Evolutionary conservation across 2,329 filamentous ascomycete genomes (phyloP).

Genomic region (Emmonsia crescens): DNA sequence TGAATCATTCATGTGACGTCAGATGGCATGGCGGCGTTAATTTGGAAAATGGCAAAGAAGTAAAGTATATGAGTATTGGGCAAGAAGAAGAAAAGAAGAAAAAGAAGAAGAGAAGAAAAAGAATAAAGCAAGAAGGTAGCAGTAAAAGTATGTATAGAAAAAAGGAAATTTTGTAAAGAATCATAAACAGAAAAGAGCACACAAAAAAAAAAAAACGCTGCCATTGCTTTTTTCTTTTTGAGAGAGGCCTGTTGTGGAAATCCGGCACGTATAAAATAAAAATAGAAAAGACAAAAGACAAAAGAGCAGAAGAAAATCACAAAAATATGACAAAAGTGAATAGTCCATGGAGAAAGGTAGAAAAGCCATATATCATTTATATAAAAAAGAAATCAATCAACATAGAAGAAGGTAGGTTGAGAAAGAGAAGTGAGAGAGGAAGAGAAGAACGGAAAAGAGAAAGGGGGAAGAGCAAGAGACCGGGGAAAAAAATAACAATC

Average conservation of each 20-base stretch:
- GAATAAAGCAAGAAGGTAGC: conserved; percentile 10
- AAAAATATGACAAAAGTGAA: not conserved
- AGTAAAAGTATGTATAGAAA: conserved; percentile 2
- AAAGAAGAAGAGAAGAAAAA: conserved; percentile 15
- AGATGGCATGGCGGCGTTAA: too few species aligned
- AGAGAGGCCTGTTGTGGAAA: not conserved
- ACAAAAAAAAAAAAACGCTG: not conserved
- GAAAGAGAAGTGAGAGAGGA: not conserved
- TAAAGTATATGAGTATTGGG: not conserved
- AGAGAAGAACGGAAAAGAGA: not conserved
- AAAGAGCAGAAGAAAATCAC: not conserved
- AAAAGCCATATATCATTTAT: conserved; percentile 2
- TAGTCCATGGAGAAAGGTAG: not conserved
- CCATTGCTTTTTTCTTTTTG: conserved; percentile 3
- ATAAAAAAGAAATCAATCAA: not conserved
- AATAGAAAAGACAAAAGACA: not conserved
- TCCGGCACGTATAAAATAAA: not conserved
- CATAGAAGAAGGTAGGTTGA: conserved; percentile 2
- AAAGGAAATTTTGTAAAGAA: too few species aligned
- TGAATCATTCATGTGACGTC: conserved; percentile 6
- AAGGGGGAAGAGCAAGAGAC: too few species aligned
- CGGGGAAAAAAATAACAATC: not conserved
- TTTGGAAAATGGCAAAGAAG: not conserved
- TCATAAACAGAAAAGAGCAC: not conserved
- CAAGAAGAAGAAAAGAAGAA: conserved; percentile 4